A percentile compares a stretch with the other conserved stretches of the same genome.
phyloP scores from a whole-genome alignment of 2,329 filamentous ascomycete genomes.

The Aspergillus udagawae region DNA sequence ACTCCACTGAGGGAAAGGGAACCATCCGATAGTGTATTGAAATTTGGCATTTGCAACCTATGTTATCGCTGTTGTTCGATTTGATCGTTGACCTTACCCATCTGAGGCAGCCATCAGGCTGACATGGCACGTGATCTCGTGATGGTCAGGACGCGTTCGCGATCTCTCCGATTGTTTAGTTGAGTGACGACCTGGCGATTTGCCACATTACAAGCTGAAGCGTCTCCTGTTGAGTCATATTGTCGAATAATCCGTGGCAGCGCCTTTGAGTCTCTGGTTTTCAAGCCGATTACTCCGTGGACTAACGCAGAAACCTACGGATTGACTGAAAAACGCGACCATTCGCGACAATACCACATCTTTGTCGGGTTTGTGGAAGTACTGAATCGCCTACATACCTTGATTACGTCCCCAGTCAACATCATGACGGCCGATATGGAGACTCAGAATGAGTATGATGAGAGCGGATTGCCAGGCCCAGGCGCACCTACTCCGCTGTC shows the following conservation, averaged over 20 bases:
- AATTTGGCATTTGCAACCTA: no score
- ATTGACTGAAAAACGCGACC: constrained; percentile 15
- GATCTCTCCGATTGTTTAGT: constrained; percentile 9
- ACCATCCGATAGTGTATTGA: background rate
- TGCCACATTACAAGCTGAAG: constrained; percentile 19
- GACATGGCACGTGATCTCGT: constrained; percentile 33
- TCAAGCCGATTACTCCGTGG: background rate
- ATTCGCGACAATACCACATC: constrained; percentile 1
- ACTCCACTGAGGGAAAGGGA: background rate
- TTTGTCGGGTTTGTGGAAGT: background rate
- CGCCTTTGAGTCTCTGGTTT: background rate
- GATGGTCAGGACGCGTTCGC: constrained; percentile 32
- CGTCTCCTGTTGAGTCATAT: background rate
- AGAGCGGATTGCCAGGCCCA: constrained; percentile 70
- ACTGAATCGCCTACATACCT: background rate
- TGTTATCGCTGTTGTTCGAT: background rate
- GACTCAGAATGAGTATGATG: constrained; percentile 70
- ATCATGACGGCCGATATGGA: constrained; percentile 52
- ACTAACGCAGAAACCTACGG: background rate
- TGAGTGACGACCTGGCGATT: constrained; percentile 9
- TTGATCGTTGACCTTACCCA: background rate
- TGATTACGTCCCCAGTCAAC: background rate
- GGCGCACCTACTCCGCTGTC: constrained; percentile 89
- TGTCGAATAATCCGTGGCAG: background rate
- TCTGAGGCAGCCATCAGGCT: constrained; percentile 8